phyloP scores from a whole-genome alignment of 129 eudicot genomes.

The Tagetes patula region DNA sequence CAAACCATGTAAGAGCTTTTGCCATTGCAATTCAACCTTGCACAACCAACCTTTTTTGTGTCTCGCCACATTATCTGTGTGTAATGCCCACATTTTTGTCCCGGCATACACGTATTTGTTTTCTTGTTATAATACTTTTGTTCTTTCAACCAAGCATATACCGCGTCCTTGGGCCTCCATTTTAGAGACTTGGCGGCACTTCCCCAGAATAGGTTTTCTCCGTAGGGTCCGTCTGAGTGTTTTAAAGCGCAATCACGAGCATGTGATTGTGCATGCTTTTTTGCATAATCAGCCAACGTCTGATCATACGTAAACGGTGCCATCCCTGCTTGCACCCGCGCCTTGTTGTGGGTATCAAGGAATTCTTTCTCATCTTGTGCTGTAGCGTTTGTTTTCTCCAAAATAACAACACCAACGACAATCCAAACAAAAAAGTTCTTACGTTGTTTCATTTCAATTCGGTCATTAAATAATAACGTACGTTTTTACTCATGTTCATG shows the following conservation, averaged over 20 bases:
- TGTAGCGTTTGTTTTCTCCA: slow-evolving; percentile 8
- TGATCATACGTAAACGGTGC: slow-evolving; percentile 41
- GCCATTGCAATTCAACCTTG: slow-evolving; percentile 22
- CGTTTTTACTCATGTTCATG: too few species aligned
- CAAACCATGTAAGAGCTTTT: slow-evolving; percentile 31
- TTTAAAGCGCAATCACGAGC: slow-evolving; percentile 35
- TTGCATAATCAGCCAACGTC: slow-evolving; percentile 36
- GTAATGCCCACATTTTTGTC: slow-evolving; percentile 58
- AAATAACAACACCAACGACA: slow-evolving; percentile 5
- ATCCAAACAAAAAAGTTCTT: slow-evolving; percentile 15
- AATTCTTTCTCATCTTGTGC: slow-evolving; percentile 32
- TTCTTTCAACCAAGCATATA: slow-evolving; percentile 45
- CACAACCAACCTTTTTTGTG: slow-evolving; percentile 48
- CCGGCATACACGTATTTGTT: slow-evolving; percentile 25
- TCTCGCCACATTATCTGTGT: slow-evolving; percentile 61
- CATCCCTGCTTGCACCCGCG: slow-evolving; percentile 28
- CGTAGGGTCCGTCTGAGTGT: slow-evolving; percentile 58
- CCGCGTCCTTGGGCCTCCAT: slow-evolving; percentile 50
- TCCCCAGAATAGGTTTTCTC: slow-evolving; percentile 72
- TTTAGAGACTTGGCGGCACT: slow-evolving; percentile 4
- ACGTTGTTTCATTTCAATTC: slow-evolving; percentile 23
- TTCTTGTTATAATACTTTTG: slow-evolving; percentile 28
- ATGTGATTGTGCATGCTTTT: slow-evolving; percentile 23
- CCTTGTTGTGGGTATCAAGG: slow-evolving; percentile 43
- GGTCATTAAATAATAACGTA: neutral